These are phyloP conservation scores for Torrubiellomyces zombiae DNA, from an alignment of 2,329 filamentous ascomycete species.

Conservation along the genomic window DNA sequence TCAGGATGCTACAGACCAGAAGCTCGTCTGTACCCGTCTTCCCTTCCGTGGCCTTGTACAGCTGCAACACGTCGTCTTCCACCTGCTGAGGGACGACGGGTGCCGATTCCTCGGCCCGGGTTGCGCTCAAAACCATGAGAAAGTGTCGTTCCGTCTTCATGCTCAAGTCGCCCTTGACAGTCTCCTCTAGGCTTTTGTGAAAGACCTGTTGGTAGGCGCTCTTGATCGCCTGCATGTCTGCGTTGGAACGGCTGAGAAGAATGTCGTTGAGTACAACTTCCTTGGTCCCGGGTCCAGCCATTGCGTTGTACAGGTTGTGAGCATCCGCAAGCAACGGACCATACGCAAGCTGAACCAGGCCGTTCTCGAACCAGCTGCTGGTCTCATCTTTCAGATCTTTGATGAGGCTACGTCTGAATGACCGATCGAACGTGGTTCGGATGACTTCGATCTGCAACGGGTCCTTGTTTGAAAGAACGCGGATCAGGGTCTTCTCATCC, in stretches of 20 bases:
- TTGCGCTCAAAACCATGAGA: conserved; percentile 59
- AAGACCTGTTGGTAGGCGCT: conserved; percentile 54
- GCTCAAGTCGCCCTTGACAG: conserved; percentile 64
- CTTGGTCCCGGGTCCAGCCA: conserved; percentile 72
- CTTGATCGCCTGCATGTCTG: conserved; percentile 79
- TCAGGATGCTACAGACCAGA: conserved; percentile 63
- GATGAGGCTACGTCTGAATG: conserved; percentile 51
- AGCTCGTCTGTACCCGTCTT: conserved; percentile 58
- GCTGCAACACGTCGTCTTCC: conserved; percentile 56
- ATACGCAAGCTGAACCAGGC: conserved; percentile 55
- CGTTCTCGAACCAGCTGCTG: conserved; percentile 55
- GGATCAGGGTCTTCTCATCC: conserved; percentile 63
- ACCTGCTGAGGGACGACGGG: conserved; percentile 58
- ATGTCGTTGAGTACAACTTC: conserved; percentile 76
- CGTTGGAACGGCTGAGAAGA: conserved; percentile 67
- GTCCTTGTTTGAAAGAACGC: conserved; percentile 53
- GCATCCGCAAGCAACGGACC: conserved; percentile 71
- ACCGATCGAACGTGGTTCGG: conserved; percentile 46
- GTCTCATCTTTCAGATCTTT: conserved; percentile 67
- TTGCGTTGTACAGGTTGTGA: conserved; percentile 49
- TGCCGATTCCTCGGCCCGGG: conserved; percentile 59
- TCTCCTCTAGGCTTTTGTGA: conserved; percentile 47
- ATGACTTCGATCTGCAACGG: conserved; percentile 60
- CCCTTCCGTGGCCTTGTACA: conserved; percentile 65
- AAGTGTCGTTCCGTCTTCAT: conserved; percentile 79